Evolutionary conservation across 2,329 filamentous ascomycete genomes (phyloP), one percentile per base, ranked within the genome.

Genomic region (Hymenoscyphus repandus): DNA sequence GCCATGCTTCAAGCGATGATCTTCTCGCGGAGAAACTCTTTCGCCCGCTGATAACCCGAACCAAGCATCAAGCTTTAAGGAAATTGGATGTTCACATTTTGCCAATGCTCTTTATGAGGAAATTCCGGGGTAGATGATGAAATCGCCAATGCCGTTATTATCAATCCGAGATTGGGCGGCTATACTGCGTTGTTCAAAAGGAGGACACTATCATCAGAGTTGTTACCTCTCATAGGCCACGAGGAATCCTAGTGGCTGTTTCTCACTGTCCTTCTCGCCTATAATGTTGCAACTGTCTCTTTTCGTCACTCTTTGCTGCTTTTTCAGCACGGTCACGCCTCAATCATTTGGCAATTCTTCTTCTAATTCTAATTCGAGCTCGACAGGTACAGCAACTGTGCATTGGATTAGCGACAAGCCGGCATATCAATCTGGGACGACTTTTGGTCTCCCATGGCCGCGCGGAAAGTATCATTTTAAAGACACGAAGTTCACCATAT

Each of bases 401-500:
- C 54, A 58, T 48, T 59, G 55, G 55, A 52, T 59, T 38, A 53
- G 49, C 15, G 55, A 42, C 12, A 54, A 50, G n/a, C 57, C 57
- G 11, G 30, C 47, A 7, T 50, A 46, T 13, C 53, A 57, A 15
- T 52, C 48, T 18, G 58, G 58, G 15, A 54, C 58, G 18, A 60
- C 58, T 3, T 60, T 60, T 41, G 56, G 58, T 13, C 43, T 59
- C 43, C 54, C 58, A 15, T 60, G 58, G 58, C 36, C 50, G 30
- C 40, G 45, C 27, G 58, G 56, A 31, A 48, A 52, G 42, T 46
- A 52, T 36, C 36, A 50, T n/a, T 32, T 54, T 2, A 41, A 47
- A 6, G 47, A 40, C 42, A 58, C 56, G 13, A 52, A 40, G n/a
- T 60, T 57, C 31, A 49, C 47, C 15, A 41, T 43, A 39, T 54